Evolutionary conservation across 2,329 filamentous ascomycete genomes (phyloP).

Genomic region (Pestalotiopsis sp.): DNA sequence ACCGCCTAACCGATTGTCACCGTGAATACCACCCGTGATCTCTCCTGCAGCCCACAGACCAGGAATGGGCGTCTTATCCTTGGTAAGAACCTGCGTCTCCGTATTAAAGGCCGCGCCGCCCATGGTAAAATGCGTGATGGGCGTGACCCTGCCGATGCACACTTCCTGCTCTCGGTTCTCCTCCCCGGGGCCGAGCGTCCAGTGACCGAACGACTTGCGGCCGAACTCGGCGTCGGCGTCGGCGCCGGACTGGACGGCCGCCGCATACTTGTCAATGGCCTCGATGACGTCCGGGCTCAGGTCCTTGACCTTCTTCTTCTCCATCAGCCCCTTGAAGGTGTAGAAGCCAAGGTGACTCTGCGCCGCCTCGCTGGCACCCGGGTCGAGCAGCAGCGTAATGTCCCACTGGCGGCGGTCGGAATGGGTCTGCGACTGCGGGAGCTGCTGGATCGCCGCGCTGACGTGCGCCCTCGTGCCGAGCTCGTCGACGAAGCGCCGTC

Average conservation of each 20-base stretch:
- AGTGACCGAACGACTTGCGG: constrained; percentile 55
- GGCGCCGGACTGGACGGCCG: constrained; percentile 39
- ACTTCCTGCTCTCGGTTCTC: constrained; percentile 53
- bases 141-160: constrained; percentile 62
- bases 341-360: constrained; percentile 65
- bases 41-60: constrained; percentile 67
- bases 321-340: constrained; percentile 61
- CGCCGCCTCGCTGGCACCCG: constrained; percentile 54
- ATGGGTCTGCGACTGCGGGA: constrained; percentile 29
- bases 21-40: constrained; percentile 66
- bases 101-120: constrained; percentile 62
- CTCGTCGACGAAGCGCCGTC: constrained; percentile 64
- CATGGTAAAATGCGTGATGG: constrained; percentile 70
- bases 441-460: constrained; percentile 52
- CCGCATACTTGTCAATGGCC: constrained; percentile 52
- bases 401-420: constrained; percentile 54
- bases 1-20: constrained; percentile 63
- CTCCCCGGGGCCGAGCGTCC: constrained; percentile 48
- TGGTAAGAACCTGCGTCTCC: constrained; percentile 51
- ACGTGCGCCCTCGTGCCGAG: constrained; percentile 61
- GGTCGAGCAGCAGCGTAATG: constrained; percentile 60
- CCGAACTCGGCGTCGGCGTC: constrained; percentile 50
- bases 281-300: constrained; percentile 41
- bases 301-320: constrained; percentile 56
- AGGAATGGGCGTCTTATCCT: constrained; percentile 44